Percentiles rank a stretch among this genome's conserved stretches.
Conservation (phyloP, 495 filamentous ascomycete species). For the Tuber calosporum region DNA sequence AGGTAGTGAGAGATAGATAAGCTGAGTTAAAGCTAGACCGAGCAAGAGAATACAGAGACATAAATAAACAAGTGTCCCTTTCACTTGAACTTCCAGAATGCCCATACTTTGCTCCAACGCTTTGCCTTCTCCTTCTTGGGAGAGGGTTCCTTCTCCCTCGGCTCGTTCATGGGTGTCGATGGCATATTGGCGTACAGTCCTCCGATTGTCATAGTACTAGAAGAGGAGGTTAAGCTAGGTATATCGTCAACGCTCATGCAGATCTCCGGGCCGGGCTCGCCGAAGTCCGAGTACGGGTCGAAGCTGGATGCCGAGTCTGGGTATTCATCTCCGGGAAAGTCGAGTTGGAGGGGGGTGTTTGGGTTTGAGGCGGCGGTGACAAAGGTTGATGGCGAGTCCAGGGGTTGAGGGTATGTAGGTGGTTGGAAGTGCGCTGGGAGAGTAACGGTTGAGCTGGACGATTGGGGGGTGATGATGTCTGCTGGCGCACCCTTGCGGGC, state of each 20-base stretch:
- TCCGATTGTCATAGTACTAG: constrained; percentile 42
- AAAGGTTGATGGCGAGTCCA: constrained; percentile 39
- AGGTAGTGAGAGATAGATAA: neutral
- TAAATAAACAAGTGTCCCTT: neutral
- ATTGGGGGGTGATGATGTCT: constrained; percentile 37
- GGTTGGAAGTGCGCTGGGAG: constrained; percentile 23
- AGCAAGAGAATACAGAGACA: neutral
- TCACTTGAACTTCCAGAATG: constrained; percentile 40
- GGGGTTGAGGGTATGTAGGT: constrained; percentile 20
- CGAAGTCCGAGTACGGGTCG: constrained; percentile 35
- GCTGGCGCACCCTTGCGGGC: constrained; percentile 30
- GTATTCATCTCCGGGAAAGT: constrained; percentile 34
- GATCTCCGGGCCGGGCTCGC: constrained; percentile 42
- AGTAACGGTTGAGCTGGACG: constrained; percentile 31
- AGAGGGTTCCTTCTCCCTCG: constrained; percentile 27
- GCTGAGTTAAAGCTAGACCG: neutral
- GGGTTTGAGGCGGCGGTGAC: constrained; percentile 35
- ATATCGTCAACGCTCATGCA: constrained; percentile 42
- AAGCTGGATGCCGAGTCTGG: constrained; percentile 31
- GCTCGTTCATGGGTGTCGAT: constrained; percentile 31
- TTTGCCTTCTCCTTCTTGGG: constrained; percentile 35
- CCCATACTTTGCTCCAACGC: constrained; percentile 40
- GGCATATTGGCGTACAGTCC: constrained; percentile 38
- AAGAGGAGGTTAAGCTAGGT: constrained; percentile 40
- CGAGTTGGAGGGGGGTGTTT: constrained; percentile 35